Evolutionary conservation across 2,329 filamentous ascomycete genomes (phyloP), one percentile per base, ranked within the genome.

Genomic region (Ceratocystis smalleyi): DNA sequence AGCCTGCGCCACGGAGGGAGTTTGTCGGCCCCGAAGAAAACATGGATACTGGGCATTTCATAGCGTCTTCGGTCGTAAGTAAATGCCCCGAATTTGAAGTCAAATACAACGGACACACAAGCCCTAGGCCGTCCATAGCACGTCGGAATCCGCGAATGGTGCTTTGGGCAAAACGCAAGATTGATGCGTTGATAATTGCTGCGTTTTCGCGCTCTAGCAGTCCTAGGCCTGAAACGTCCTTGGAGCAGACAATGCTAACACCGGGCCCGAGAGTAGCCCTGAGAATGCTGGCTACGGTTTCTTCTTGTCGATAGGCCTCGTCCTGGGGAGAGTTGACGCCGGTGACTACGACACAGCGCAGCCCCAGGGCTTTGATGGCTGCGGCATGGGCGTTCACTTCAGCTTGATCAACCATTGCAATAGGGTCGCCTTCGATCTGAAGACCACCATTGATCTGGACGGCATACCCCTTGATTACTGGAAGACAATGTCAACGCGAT

Each of bases 291-390:
- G 75, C 74, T 2, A 79, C 80, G 2, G 74, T 71, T 47, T 78
- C 73, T 70, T 83, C 81, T 69, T 84, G 81, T 51, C 71, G 71
- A 68, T 77, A 77, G 2, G 75, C 68, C 8, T 78, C 76, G 69
- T 85, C 82, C 27, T 83, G 80, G 0, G 82, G 81, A 7, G 79
- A 81, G 71, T 81, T 84, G 7, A 83, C 77, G 1, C 82, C 81
- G 3, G 79, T 77, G 3, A 85, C 73, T 0, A 83, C 81, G 1
- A 85, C 73, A 47, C 75, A 75, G 22, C 63, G 69, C 72, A 73
- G 51, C 2, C 70, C 68, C 15, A 68, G 68, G n/a, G 63, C 61
- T 32, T 66, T 68, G 63, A 74, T 72, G 35, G 61, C 27, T 10
- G 8, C 35, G 1, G 69, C 69, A 24, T 69, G 67, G 1, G 65